Base-by-base conservation (phyloP, 2,329 filamentous ascomycete genomes). In the Hypomyces perniciosus region DNA sequence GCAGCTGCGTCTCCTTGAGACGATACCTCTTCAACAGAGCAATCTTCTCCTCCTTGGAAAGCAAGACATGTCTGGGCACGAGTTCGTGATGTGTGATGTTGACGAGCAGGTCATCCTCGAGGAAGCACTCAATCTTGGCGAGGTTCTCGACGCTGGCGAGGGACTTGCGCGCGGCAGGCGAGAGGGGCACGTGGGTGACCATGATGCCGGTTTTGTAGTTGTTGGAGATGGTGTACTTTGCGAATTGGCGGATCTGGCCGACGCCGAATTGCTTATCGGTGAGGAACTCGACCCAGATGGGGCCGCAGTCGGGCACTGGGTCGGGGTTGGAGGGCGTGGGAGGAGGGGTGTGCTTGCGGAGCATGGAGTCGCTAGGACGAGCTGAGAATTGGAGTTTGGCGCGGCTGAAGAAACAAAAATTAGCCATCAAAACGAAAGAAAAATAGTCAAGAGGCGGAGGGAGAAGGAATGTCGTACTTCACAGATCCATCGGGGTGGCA, bases 31-130 rank as follows among this genome's bases (percentile, higher is more conserved):
- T 84, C 54, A 99, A 77, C 63, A 99, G 74, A 35, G 87, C 86
- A 43, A 74, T 73, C 80, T 96, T 96, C 77, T 99, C 93, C 62
- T 95, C 90, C 42, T 84, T 80, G 62, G 89, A 95, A 51, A 99
- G 81, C 54, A 97, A 73, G 35, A 97, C 85, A 67, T 99, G 93
- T 67, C 88, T 90, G 41, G 93, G 93, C 30, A 99, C 93, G 50
- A 99, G 80, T 72, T 97, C 92, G 74, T 99, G 93, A 69, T 91
- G 88, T 53, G 92, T 97, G 70, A 99, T 97, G 73, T 99, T 99
- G 71, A 99, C 91, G 54, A 97, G 79, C 61, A 99, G 72, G 72
- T 99, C 93, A 68, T 93, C 87, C 76, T 97, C 93, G 61, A 92
- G 82, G 75, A 99, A 99, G 67, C 90, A 89, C 75, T 99, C 93